Evolutionary conservation across 371 early-diverging fungal species (phyloP).

Genomic region (Mucor saturninus): DNA sequence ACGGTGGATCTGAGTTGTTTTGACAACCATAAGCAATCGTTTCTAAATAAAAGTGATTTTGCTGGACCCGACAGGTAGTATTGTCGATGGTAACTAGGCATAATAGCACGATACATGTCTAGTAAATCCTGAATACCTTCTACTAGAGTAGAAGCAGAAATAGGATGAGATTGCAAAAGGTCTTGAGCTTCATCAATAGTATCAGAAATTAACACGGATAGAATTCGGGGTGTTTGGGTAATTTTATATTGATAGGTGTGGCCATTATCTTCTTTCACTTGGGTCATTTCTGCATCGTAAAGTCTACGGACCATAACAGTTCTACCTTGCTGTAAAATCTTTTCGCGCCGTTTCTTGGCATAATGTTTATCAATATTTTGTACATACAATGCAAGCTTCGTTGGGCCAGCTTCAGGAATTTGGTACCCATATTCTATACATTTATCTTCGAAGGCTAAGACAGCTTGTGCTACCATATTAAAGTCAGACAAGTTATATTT

Average conservation of each 20-base stretch:
- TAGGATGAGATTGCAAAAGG: slow-evolving; percentile 35
- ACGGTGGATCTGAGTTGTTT: slow-evolving; percentile 23
- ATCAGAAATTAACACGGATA: slow-evolving; percentile 38
- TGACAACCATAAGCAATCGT: slow-evolving; percentile 76
- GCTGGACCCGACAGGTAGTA: slow-evolving; percentile 54
- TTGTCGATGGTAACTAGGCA: slow-evolving; percentile 53
- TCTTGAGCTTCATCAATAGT: slow-evolving; percentile 38
- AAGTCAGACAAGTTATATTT: slow-evolving; percentile 24
- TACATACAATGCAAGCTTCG: slow-evolving; percentile 23
- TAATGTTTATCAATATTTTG: slow-evolving; percentile 43
- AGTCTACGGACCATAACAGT: slow-evolving; percentile 47
- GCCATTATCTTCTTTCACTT: slow-evolving; percentile 17
- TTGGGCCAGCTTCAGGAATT: neutral
- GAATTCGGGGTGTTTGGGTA: slow-evolving; percentile 48
- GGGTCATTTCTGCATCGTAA: slow-evolving; percentile 40
- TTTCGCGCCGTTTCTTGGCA: slow-evolving; percentile 39
- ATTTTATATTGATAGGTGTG: slow-evolving; percentile 32
- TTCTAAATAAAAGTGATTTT: slow-evolving; percentile 65
- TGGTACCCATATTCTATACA: slow-evolving; percentile 17
- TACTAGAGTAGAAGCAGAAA: slow-evolving; percentile 38
- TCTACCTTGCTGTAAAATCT: slow-evolving; percentile 39
- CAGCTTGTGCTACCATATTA: slow-evolving; percentile 17
- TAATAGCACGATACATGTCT: slow-evolving; percentile 59
- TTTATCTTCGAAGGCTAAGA: slow-evolving; percentile 18
- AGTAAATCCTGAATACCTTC: slow-evolving; percentile 47